Base-by-base conservation (phyloP, 2,329 filamentous ascomycete genomes). In the Trichoderma semiorbis region DNA sequence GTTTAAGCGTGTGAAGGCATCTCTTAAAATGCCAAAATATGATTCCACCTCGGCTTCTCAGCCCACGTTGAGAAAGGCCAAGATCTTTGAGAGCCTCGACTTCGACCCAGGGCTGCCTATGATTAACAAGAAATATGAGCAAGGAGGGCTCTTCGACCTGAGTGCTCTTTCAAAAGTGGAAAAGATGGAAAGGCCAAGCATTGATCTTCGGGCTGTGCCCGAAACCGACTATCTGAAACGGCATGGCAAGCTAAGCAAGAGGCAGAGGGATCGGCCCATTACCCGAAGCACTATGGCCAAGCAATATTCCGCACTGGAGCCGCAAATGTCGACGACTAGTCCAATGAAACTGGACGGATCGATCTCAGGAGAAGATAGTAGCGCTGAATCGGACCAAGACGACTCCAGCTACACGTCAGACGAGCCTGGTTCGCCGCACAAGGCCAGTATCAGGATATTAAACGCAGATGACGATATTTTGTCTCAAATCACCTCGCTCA, bases 41-140 rank as follows among this genome's bases (percentile, higher is more conserved):
- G 76, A 76, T 16, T 61, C 69, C 63, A 62, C 66, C 72, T 53
- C 71, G 47, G 73, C 71, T 70, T 73, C 76, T 63, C 74, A 72
- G 12, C 65, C 55, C 26, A 72, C 75, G 4, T 76, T 74, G 24
- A 81, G 83, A 10, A 84, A 84, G 39, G 79, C 79, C 10, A 88
- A 84, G 72, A 81, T 86, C 12, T 90, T 89, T 73, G 85, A 87
- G 36, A 87, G 84, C 73, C 82, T 90, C 34, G 81, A 85, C 50
- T 87, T 90, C 63, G 86, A 87, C 30, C 83, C 86, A 6, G 82
- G 82, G 18, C 79, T 89, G 36, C 85, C 87, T 0, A 78, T 85
- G 69, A 86, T 88, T 57, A 88, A 86, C 74, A 88, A 86, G 74
- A 90, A 90, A 74, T 90, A 90, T 73, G 85, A 88, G 74, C 84